These are phyloP conservation scores for Curvularia eragrostidis DNA, from an alignment of 2,329 filamentous ascomycete genomes.

Conservation along the genomic window DNA sequence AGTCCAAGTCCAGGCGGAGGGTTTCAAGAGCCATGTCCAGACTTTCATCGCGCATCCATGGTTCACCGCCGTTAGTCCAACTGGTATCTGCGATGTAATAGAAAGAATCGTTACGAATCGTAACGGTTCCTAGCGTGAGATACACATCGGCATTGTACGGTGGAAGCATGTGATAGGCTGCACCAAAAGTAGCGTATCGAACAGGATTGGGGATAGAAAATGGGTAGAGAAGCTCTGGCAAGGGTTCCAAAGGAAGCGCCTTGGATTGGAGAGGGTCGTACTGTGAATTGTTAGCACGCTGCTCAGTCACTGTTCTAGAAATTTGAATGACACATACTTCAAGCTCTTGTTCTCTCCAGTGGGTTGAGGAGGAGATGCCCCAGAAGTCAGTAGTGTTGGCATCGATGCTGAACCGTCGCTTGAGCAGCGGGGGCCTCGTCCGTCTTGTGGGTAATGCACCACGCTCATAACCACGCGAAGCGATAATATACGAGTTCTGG, in stretches of 20 bases:
- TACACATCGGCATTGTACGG: slow-evolving; percentile 17
- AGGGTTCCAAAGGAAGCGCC: not conserved
- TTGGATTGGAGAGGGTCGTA: not conserved
- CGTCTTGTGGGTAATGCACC: slow-evolving; percentile 19
- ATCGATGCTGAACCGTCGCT: slow-evolving; percentile 36
- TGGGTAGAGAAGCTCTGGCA: not conserved
- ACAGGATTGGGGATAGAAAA: slow-evolving; percentile 14
- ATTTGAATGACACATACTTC: not conserved
- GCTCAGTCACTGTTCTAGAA: not conserved
- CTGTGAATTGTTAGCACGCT: slow-evolving; percentile 7
- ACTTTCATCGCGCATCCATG: slow-evolving; percentile 30
- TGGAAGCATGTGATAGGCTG: not conserved
- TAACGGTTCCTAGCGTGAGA: slow-evolving; percentile 20
- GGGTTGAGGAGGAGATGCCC: not conserved
- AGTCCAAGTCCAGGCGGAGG: slow-evolving; percentile 13
- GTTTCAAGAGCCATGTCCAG: slow-evolving; percentile 32
- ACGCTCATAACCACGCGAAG: slow-evolving; percentile 27
- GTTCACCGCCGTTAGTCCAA: not conserved
- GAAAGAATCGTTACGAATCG: slow-evolving; percentile 23
- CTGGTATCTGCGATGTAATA: slow-evolving; percentile 9
- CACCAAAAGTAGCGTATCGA: slow-evolving; percentile 15
- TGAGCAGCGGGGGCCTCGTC: slow-evolving; percentile 19
- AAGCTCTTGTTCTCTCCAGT: not conserved
- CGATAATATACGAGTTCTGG: slow-evolving; percentile 11
- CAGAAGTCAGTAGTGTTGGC: slow-evolving; percentile 15